Base-by-base conservation (phyloP, 73 alveolate genomes). In the Tetrahymena malaccensis region DNA sequence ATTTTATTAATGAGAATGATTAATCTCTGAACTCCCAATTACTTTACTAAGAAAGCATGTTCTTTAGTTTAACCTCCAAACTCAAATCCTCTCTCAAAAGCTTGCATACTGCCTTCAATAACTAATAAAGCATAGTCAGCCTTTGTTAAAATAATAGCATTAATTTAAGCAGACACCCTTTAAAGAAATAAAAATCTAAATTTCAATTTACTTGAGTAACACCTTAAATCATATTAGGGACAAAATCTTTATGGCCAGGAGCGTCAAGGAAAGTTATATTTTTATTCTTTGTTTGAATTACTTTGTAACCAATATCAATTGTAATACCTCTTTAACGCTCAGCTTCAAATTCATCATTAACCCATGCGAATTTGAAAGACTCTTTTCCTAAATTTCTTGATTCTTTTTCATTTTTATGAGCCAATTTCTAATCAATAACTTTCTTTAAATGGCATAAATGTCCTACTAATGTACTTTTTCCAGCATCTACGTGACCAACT, bases 181-280 rank as follows among this genome's bases (percentile, higher is more conserved):
- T 21, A 34, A 34, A 31, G 1, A 57, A 93, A 35, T 31, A 34
- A 56, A 93, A 21, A 35, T 25, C 34, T 93, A 35, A 22, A 38
- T 70, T 21, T 22, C 10, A 33, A 94, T 15, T 22, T 25, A 84
- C 97, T 83, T 98, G 95, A 7, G 99, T 96, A 5, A 99, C 99
- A 12, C 99, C 99, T 35, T 99, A 96, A 57, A 99, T 98, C 99
- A 99, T 99, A 96, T 98, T 98, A 10, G 99, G 99, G 21, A 99
- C 99, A 94, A 98, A 99, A 97, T 99, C 99, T 85, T 96, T 85
- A 95, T 99, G 99, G 34, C 99, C 99, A 16, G 99, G 99, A 33
- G 99, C 99, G 96, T 99, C 99, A 94, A 99, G 95, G 5, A 99
- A 97, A 55, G 98, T 94, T 85, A 98, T 93, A 35, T 97, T 96